These are phyloP conservation scores for Kodamaea leandrae DNA, from an alignment of 805 yeast species.

Conservation along the genomic window DNA sequence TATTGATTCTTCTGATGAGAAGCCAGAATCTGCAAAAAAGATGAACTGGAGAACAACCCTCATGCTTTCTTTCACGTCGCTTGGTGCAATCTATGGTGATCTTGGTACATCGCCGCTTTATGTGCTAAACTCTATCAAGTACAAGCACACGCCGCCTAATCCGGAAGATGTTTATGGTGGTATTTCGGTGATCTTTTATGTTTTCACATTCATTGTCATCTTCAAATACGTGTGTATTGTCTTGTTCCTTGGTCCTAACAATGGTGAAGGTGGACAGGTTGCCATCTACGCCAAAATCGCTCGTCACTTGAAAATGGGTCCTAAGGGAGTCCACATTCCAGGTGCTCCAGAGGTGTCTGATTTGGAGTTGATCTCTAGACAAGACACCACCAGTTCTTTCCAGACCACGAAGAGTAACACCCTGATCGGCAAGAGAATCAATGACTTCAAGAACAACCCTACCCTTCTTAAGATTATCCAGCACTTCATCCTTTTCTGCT, in stretches of 20 bases:
- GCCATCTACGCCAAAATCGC: constrained; percentile 63
- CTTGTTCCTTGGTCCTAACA: constrained; percentile 49
- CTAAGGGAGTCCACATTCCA: constrained; percentile 43
- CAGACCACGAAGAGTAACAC: constrained; percentile 16
- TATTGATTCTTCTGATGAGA: constrained; percentile 7
- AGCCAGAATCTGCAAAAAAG: constrained; percentile 3
- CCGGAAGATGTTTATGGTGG: constrained; percentile 48
- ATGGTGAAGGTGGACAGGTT: constrained; percentile 63
- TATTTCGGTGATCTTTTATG: constrained; percentile 52
- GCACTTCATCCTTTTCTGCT: constrained; percentile 31
- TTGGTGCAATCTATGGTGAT: constrained; percentile 67
- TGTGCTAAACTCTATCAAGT: constrained; percentile 37
- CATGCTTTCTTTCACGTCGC: constrained; percentile 41
- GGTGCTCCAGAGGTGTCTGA: constrained; percentile 35
- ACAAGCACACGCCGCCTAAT: constrained; percentile 29
- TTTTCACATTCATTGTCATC: constrained; percentile 52
- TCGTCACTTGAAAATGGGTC: constrained; percentile 45
- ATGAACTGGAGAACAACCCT: constrained; percentile 22
- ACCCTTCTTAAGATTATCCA: constrained; percentile 29
- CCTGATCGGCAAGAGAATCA: constrained; percentile 12
- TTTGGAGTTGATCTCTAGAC: constrained; percentile 30
- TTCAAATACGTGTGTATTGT: constrained; percentile 52
- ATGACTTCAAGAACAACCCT: constrained; percentile 21
- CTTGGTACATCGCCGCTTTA: constrained; percentile 62
- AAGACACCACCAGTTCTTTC: constrained; percentile 35